Evolutionary conservation across 352 stramenopile genomes (phyloP).

Genomic region (Thalassiosira allenii): DNA sequence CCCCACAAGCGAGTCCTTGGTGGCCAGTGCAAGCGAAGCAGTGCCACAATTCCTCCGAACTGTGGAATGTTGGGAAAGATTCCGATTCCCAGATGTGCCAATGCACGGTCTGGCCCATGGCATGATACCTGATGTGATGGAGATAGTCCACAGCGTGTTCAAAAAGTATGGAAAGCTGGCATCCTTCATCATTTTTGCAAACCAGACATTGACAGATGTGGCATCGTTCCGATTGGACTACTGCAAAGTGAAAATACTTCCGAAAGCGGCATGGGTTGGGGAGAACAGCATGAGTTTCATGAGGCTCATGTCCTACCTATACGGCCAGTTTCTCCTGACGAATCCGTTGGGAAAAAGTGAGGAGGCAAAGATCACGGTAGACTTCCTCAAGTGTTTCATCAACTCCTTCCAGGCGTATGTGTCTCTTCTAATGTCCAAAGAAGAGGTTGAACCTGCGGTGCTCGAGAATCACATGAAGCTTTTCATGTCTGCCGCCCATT

Average conservation of each 20-base stretch:
- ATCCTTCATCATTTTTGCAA: slow-evolving; percentile 14
- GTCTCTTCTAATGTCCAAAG: neutral
- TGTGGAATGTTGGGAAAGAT: too few species aligned
- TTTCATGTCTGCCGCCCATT: neutral
- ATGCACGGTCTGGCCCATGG: slow-evolving; percentile 19
- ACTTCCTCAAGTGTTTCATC: neutral
- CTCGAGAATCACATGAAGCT: neutral
- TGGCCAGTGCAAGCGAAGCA: too few species aligned
- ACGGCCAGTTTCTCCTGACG: slow-evolving; percentile 15
- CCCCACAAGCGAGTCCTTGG: too few species aligned
- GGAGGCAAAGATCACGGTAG: neutral
- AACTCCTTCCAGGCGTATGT: neutral
- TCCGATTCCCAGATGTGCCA: too few species aligned
- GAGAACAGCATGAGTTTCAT: slow-evolving; percentile 25
- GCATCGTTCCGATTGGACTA: slow-evolving; percentile 12
- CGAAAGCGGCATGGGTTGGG: slow-evolving; percentile 31
- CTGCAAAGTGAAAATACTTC: slow-evolving; percentile 29
- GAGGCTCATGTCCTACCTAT: slow-evolving; percentile 12
- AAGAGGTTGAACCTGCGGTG: neutral
- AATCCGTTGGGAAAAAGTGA: neutral
- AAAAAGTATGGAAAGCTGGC: slow-evolving; percentile 6
- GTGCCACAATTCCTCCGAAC: too few species aligned
- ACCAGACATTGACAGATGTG: slow-evolving; percentile 9
- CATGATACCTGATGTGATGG: slow-evolving; percentile 25
- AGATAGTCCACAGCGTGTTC: slow-evolving; percentile 9